Base-by-base conservation (phyloP, 2,329 filamentous ascomycete genomes). In the Emydomyces testavorans region DNA sequence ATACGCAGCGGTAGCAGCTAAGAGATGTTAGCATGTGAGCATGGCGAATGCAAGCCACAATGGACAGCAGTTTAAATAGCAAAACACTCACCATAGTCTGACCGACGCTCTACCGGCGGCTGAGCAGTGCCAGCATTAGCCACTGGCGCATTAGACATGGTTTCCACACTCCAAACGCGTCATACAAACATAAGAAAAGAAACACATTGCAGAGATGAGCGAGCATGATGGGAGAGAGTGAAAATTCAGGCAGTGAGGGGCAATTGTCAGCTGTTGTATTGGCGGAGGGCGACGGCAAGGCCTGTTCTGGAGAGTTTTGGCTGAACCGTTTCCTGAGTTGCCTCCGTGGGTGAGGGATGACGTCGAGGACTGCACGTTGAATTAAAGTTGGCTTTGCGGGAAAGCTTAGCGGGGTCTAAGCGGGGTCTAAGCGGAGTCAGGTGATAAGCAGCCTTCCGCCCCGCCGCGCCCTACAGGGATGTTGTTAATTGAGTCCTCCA, bases 301-400 rank as follows among this genome's bases (percentile, higher is more conserved):
- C 40, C 18, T 43, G 40, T 43, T 46, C 43, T 37, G 43, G 32
- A 46, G 23, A 46, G 34, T 46, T 46, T n/a, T 46, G 43, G 43
- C 20, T 34, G 40, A 43, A 43, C 40, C 40, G 40, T 43, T 43
- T 34, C 10, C 40, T 34, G 28, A 23, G 24, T 43, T 43, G 40
- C 40, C 40, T 43, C 40, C 29, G 28, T 11, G 4, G 29, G 11
- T 15, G 29, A 21, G 3, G 24, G 40, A 43, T 43, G 40, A 43
- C 40, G 40, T 43, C 40, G 29, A 31, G 29, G 10, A 31, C n/a
- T n/a, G 40, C 18, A 24, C 11, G 24, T 34, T 8, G 13, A 23
- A 24, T 7, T 41, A 41, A 41, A 11, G 38, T 24, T 29, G n/a
- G 11, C 6, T 24, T 18, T 5, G 6, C 4, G 15, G 6, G 2